Evolutionary conservation across 1,284 basidiomycete genomes (phyloP).

Genomic region (Rugosomyces carneus): DNA sequence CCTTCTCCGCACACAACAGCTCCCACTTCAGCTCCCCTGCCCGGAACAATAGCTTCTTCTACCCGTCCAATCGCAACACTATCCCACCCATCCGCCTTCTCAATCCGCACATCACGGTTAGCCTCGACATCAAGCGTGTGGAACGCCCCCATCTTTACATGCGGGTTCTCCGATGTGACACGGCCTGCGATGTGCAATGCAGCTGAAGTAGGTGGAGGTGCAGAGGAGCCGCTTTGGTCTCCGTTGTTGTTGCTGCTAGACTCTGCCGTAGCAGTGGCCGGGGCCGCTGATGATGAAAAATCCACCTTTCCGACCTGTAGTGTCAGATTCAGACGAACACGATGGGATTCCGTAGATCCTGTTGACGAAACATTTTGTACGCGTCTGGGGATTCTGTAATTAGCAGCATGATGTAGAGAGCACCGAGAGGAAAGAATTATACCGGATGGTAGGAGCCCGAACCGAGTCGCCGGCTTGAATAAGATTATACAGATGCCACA

Average conservation of each 20-base stretch:
- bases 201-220: conserved; percentile 42
- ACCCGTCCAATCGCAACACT: conserved; percentile 80
- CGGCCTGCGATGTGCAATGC: conserved; percentile 85
- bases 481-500: conserved; percentile 99
- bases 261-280: conserved; percentile 37
- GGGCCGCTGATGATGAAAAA: conserved; percentile 61
- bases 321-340: conserved; percentile 83
- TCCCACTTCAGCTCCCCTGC: conserved; percentile 91
- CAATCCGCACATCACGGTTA: conserved; percentile 89
- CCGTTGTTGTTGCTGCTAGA: conserved; percentile 27
- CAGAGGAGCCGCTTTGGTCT: conserved; percentile 34
- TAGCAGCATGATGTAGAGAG: no score
- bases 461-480: conserved; percentile 88
- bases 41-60: conserved; percentile 86
- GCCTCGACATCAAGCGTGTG: conserved; percentile 95
- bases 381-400: no score
- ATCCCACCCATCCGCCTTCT: conserved; percentile 89
- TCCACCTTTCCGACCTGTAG: conserved; percentile 67
- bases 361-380: conserved; percentile 83
- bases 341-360: conserved; percentile 89
- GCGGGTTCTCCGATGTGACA: conserved; percentile 85
- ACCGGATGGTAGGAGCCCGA: conserved; percentile 86
- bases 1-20: conserved; percentile 97
- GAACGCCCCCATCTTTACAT: conserved; percentile 92
- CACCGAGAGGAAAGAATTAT: conserved; percentile 15